A percentile compares a stretch with the other conserved stretches of the same genome.
These are phyloP conservation scores for Cryomyces minteri DNA, from an alignment of 495 filamentous ascomycete genomes.

Conservation along the genomic window DNA sequence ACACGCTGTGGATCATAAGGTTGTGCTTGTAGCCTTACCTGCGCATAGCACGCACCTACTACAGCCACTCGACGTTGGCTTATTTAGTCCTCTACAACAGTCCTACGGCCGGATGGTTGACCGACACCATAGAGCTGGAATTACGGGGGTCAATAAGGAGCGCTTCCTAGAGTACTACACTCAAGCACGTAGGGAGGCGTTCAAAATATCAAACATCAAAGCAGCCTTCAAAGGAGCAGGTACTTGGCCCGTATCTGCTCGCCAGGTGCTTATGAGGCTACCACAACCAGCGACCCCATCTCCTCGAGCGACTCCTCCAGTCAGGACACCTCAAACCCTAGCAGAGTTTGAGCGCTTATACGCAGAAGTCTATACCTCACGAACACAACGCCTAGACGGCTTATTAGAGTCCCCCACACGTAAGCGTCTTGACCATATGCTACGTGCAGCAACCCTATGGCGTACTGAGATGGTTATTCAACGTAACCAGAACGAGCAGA, in stretches of 20 bases:
- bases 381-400: not conserved
- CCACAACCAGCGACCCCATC: not conserved
- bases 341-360: not conserved
- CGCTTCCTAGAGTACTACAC: not conserved
- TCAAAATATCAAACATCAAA: not conserved
- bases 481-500: not conserved
- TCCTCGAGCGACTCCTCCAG: not conserved
- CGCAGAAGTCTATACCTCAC: too few relatives aligned
- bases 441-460: not conserved
- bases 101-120: not conserved
- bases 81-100: not conserved
- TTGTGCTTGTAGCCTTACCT: not conserved
- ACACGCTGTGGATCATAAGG: not conserved
- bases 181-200: not conserved
- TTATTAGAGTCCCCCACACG: not conserved
- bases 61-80: not conserved
- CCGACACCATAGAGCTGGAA: too few relatives aligned
- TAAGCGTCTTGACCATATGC: not conserved
- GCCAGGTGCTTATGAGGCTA: not conserved
- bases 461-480: not conserved
- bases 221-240: not conserved
- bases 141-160: not conserved
- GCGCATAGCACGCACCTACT: not conserved
- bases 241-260: not conserved
- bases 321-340: not conserved